A percentile compares a stretch with the other conserved stretches of the same genome.
Conservation (phyloP, 306 rosid species). For the Arachis hypogaea region DNA sequence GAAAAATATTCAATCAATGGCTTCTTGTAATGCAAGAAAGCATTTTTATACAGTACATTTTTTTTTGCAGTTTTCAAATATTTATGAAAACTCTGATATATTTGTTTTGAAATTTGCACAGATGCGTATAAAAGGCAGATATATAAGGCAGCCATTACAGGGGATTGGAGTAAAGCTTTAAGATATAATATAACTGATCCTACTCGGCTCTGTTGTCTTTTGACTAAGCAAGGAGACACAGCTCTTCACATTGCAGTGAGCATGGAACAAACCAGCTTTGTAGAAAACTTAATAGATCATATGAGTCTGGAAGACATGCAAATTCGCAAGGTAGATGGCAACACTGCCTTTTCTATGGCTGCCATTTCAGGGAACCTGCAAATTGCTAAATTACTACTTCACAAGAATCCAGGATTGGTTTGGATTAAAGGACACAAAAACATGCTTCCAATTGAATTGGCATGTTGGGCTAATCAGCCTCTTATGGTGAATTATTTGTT, state of each 20-base stretch:
- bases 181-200: not conserved
- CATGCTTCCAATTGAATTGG: not conserved
- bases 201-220: not conserved
- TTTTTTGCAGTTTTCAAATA: no score
- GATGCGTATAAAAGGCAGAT: not conserved
- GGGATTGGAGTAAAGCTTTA: not conserved
- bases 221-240: not conserved
- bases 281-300: not conserved
- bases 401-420: not conserved
- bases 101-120: no score
- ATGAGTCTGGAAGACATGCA: not conserved
- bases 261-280: not conserved
- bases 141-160: not conserved
- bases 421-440: not conserved
- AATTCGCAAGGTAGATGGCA: not conserved
- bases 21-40: no score
- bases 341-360: not conserved
- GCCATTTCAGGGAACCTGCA: not conserved
- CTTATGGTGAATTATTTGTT: not conserved
- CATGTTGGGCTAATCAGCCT: not conserved
- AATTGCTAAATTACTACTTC: not conserved
- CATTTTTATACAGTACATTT: no score
- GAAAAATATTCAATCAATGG: no score
- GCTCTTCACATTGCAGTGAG: not conserved
- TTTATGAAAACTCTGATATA: no score